Conservation (phyloP, 306 rosid genomes). For the Luffa acutangula region DNA sequence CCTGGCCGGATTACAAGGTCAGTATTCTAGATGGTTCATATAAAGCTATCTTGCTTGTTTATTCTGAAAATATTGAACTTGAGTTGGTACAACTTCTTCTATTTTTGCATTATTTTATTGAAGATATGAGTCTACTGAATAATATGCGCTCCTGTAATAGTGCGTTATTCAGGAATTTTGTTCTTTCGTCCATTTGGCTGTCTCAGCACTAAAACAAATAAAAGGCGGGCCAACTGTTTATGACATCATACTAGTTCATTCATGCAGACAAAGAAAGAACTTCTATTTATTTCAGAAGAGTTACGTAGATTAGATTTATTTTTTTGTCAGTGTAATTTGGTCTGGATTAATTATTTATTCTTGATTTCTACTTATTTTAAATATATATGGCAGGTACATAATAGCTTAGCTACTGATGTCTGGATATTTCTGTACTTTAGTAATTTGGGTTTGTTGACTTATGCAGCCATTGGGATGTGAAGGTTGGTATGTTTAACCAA, state of each 20-base stretch:
- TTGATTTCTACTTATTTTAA: background rate
- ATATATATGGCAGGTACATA: background rate
- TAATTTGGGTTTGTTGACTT: background rate
- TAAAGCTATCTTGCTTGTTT: background rate
- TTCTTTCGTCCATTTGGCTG: background rate
- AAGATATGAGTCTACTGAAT: background rate
- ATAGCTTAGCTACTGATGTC: background rate
- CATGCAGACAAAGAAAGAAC: background rate
- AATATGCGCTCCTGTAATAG: background rate
- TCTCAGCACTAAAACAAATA: background rate
- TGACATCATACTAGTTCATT: background rate
- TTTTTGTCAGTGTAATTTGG: background rate
- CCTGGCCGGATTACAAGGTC: slow-evolving; percentile 71
- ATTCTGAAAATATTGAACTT: background rate
- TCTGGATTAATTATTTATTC: background rate
- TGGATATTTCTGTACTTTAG: background rate
- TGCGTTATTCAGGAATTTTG: background rate
- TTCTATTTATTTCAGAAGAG: background rate
- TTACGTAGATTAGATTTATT: background rate
- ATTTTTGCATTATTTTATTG: background rate
- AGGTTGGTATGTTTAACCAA: background rate
- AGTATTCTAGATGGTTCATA: background rate
- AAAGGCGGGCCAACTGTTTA: background rate
- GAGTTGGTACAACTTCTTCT: background rate
- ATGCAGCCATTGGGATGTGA: background rate